Conservation (phyloP, 2,329 filamentous ascomycete species). For the Leptographium procerum region DNA sequence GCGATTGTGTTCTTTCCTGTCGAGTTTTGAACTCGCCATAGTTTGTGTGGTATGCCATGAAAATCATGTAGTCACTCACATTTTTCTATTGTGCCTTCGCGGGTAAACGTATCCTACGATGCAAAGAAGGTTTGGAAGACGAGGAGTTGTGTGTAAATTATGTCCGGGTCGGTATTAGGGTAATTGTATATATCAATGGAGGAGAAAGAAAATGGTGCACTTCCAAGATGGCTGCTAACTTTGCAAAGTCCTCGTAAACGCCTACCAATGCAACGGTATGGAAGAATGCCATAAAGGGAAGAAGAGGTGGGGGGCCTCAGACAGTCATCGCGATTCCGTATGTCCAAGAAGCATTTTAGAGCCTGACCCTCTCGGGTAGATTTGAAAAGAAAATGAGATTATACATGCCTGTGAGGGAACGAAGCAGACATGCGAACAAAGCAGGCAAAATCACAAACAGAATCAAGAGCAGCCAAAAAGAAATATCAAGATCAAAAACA, state of each 20-base stretch:
- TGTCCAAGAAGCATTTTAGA: neutral
- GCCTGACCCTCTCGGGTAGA: neutral
- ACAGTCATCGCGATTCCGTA: neutral
- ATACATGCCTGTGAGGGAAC: neutral
- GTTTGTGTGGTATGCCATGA: no score
- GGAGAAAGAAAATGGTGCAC: neutral
- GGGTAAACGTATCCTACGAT: neutral
- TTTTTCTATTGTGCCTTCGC: no score
- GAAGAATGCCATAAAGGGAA: neutral
- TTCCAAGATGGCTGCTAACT: neutral
- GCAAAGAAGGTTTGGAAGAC: neutral
- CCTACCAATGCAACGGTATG: conserved; percentile 1
- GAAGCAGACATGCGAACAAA: no score
- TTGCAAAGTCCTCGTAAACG: neutral
- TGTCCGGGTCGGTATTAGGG: neutral
- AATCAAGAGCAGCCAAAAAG: no score
- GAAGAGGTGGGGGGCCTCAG: no score
- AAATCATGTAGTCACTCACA: no score
- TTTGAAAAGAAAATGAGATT: neutral
- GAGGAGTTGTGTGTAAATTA: neutral
- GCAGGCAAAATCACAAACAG: no score
- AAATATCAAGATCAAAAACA: neutral
- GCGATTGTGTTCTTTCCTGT: no score
- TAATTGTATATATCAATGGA: neutral
- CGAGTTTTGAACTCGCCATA: no score